These are phyloP conservation scores for Diaporthe citrichinensis DNA, from an alignment of 2,329 filamentous ascomycete genomes.

Conservation along the genomic window DNA sequence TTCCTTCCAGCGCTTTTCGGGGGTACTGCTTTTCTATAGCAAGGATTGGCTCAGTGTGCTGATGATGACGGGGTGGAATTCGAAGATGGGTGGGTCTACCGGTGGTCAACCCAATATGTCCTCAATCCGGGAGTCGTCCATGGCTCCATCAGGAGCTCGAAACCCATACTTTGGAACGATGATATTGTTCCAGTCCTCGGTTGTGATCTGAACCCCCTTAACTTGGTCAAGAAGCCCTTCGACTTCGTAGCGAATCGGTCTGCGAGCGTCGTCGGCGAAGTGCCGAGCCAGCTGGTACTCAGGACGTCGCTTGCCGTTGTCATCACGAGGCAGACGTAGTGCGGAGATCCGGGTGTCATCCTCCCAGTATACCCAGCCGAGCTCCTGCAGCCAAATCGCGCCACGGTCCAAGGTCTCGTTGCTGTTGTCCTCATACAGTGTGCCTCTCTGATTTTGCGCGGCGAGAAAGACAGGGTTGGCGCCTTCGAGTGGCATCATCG, in stretches of 20 bases:
- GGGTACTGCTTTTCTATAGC: too few relatives aligned
- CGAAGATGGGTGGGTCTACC: not conserved
- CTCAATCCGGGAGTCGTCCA: not conserved
- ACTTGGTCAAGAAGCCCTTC: not conserved
- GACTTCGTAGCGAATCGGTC: not conserved
- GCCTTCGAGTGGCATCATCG: not conserved
- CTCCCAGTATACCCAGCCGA: not conserved
- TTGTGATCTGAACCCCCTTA: not conserved
- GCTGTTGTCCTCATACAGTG: not conserved
- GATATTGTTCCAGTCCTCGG: not conserved
- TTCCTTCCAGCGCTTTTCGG: too few relatives aligned
- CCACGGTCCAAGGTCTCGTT: not conserved
- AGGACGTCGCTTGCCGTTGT: not conserved
- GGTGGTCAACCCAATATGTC: not conserved
- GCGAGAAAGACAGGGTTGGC: not conserved
- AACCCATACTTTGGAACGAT: not conserved
- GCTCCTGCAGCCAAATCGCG: not conserved
- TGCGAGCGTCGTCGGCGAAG: not conserved
- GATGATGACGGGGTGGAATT: not conserved
- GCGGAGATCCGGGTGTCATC: not conserved
- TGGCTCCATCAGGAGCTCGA: not conserved
- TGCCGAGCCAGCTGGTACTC: not conserved
- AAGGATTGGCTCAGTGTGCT: too few relatives aligned
- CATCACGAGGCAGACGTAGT: not conserved
- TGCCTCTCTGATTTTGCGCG: not conserved